Evolutionary conservation across 2,329 filamentous ascomycete species (phyloP).

Genomic region (Diaporthe aspalathi): DNA sequence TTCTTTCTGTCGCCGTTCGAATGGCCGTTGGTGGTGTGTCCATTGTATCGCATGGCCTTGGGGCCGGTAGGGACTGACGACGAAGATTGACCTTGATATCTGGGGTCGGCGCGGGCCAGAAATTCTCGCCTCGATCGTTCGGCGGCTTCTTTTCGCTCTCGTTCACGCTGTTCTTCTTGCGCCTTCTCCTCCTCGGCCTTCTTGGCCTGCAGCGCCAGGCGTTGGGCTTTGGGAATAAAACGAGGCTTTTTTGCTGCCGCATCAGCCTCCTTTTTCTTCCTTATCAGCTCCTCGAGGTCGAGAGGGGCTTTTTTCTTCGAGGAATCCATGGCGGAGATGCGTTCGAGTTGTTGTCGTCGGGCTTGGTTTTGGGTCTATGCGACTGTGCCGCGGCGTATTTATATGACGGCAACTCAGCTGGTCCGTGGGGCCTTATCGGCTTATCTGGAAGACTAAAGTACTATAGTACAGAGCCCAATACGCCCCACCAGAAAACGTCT

Average conservation of each 20-base stretch:
- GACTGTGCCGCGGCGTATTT: background rate
- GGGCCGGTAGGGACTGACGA: slow-evolving; percentile 75
- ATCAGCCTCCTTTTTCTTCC: slow-evolving; percentile 87
- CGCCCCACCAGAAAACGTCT: background rate
- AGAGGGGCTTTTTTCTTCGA: slow-evolving; percentile 62
- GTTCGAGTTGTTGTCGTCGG: slow-evolving; percentile 24
- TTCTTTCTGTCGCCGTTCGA: slow-evolving; percentile 43
- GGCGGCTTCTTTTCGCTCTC: slow-evolving; percentile 46
- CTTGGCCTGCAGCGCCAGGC: slow-evolving; percentile 83
- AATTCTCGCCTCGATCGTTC: slow-evolving; percentile 45
- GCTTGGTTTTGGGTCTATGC: background rate
- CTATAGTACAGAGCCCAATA: too few species aligned
- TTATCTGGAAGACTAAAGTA: slow-evolving; percentile 2
- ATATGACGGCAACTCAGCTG: background rate
- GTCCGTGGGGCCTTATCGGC: background rate
- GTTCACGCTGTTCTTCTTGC: slow-evolving; percentile 69
- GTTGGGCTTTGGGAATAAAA: slow-evolving; percentile 85
- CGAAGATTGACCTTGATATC: slow-evolving; percentile 44
- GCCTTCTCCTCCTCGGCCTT: slow-evolving; percentile 73
- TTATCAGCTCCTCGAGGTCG: slow-evolving; percentile 86
- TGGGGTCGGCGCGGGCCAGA: slow-evolving; percentile 39
- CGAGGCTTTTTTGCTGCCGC: slow-evolving; percentile 88
- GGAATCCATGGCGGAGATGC: slow-evolving; percentile 28
- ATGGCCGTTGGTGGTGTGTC: slow-evolving; percentile 32
- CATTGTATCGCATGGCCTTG: slow-evolving; percentile 69